Evolutionary conservation across 2,329 filamentous ascomycete genomes (phyloP).

Genomic region (Rhytidhysteron rufulum): DNA sequence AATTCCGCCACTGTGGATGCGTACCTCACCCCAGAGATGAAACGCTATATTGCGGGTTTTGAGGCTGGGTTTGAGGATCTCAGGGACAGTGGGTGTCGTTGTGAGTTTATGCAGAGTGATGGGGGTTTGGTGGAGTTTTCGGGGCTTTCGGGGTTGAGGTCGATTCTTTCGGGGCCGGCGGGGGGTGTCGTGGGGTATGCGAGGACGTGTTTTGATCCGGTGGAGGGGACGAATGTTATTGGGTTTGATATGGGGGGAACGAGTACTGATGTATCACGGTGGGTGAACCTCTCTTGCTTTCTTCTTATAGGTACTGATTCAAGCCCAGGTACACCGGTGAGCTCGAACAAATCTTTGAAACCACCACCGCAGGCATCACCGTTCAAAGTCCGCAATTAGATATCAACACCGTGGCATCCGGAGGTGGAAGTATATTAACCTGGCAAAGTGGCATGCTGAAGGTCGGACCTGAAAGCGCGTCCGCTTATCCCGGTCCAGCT

Average conservation of each 20-base stretch:
- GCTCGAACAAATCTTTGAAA: conserved; percentile 29
- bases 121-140: conserved; percentile 23
- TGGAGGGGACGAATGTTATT: conserved; percentile 21
- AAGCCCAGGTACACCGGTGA: conserved; percentile 25
- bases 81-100: conserved; percentile 18
- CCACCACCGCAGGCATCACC: conserved; percentile 26
- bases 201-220: conserved; percentile 26
- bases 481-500: conserved; percentile 34
- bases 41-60: conserved; percentile 21
- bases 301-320: too few species aligned
- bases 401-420: conserved; percentile 37
- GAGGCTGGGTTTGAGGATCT: conserved; percentile 22
- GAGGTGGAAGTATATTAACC: conserved; percentile 43
- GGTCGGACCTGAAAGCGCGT: conserved; percentile 24
- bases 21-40: conserved; percentile 22
- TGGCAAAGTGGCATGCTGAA: conserved; percentile 21
- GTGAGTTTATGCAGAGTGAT: conserved; percentile 34
- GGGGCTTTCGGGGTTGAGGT: conserved; percentile 27
- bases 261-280: conserved; percentile 30
- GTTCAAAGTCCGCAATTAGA: conserved; percentile 29
- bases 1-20: conserved; percentile 23
- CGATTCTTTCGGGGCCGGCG: conserved; percentile 31
- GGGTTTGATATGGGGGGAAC: conserved; percentile 30
- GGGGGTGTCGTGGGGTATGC: conserved; percentile 33
- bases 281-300: too few species aligned